phyloP scores from a whole-genome alignment of 2,329 filamentous ascomycete genomes.

The Curvularia sp. region DNA sequence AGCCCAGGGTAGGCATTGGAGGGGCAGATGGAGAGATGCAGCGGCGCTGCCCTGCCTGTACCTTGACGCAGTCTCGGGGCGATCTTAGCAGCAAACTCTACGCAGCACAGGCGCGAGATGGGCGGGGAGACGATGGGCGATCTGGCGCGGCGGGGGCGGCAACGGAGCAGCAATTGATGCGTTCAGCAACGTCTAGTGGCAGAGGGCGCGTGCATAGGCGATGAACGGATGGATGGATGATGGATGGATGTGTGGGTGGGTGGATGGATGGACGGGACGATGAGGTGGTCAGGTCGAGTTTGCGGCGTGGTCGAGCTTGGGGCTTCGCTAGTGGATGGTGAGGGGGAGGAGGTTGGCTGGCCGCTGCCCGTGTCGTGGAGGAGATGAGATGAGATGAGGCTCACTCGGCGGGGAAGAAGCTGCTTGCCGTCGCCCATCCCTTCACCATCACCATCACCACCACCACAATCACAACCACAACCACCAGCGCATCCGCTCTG shows the following conservation, averaged over 20 bases:
- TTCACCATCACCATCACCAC: not conserved
- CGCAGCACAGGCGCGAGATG: not conserved
- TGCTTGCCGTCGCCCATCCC: constrained; percentile 1
- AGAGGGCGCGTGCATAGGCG: constrained; percentile 8
- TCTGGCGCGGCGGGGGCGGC: not conserved
- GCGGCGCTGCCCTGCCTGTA: constrained; percentile 30
- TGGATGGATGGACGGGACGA: constrained; percentile 2
- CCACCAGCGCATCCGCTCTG: too few species aligned
- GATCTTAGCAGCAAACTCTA: constrained; percentile 10
- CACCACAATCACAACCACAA: too few species aligned
- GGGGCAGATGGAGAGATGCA: constrained; percentile 33
- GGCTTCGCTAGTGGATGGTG: constrained; percentile 5
- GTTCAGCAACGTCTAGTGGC: constrained; percentile 3
- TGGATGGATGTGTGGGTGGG: not conserved
- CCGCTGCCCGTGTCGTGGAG: not conserved
- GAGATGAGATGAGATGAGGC: constrained; percentile 7
- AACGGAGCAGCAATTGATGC: constrained; percentile 12
- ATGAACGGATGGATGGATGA: not conserved
- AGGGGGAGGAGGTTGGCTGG: constrained; percentile 9
- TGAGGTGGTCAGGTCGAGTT: constrained; percentile 1
- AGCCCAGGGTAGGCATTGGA: constrained; percentile 90
- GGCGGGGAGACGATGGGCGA: not conserved
- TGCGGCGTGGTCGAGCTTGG: constrained; percentile 13
- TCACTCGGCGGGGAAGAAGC: constrained; percentile 20
- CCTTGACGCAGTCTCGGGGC: constrained; percentile 16